Percentiles rank a stretch among this genome's conserved stretches.
Evolutionary conservation across 129 eudicot species (phyloP).

Genomic region (Centaurea solstitialis): DNA sequence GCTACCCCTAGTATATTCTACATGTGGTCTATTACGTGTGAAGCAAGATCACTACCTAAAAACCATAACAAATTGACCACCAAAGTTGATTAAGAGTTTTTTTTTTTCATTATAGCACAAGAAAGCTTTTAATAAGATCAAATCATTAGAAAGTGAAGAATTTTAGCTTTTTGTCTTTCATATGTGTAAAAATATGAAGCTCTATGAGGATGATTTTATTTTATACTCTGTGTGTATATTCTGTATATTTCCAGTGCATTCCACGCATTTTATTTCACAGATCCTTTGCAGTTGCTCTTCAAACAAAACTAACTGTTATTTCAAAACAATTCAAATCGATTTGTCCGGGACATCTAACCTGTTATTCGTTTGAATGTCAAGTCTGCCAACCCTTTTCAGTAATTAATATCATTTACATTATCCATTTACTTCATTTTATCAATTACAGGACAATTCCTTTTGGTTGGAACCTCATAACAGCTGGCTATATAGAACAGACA

Average conservation of each 20-base stretch:
- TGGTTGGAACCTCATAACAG: conserved; percentile 96
- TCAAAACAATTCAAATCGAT: background rate
- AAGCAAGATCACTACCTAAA: background rate
- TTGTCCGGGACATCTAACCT: background rate
- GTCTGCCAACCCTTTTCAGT: background rate
- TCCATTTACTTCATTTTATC: conserved; percentile 4
- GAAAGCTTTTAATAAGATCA: background rate
- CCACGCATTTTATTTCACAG: background rate
- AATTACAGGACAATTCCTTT: conserved; percentile 92
- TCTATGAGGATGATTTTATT: background rate
- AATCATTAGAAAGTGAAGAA: background rate
- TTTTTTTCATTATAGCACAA: background rate
- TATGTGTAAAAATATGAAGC: background rate
- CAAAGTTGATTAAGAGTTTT: background rate
- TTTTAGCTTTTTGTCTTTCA: background rate
- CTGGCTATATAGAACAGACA: conserved; percentile 92
- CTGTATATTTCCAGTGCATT: background rate
- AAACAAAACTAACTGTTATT: background rate
- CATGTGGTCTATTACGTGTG: background rate
- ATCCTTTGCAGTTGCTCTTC: background rate
- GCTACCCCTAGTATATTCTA: background rate
- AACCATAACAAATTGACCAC: background rate
- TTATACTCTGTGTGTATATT: background rate
- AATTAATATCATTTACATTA: conserved; percentile 10
- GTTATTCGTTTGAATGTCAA: background rate